phyloP scores from a whole-genome alignment of 148 eudicot species.

The Chenopodium album region DNA sequence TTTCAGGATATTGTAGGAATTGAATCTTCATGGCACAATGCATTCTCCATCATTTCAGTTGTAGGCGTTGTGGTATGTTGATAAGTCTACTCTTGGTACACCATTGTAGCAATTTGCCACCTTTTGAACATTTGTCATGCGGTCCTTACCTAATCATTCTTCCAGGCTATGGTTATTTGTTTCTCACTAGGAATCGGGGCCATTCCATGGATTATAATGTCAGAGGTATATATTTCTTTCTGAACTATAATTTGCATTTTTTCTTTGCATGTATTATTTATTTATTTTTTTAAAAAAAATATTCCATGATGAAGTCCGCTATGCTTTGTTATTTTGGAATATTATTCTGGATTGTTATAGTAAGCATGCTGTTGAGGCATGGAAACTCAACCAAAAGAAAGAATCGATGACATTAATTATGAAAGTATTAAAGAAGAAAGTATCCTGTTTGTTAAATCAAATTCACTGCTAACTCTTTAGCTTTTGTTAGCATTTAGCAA shows the following conservation, averaged over 20 bases:
- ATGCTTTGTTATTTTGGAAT: too few species aligned
- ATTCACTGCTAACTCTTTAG: too few species aligned
- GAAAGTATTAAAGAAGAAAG: too few species aligned
- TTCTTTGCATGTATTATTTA: background rate
- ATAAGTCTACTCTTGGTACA: background rate
- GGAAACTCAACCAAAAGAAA: background rate
- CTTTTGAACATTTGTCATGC: background rate
- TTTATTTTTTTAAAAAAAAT: background rate
- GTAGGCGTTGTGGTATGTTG: slow-evolving; percentile 91
- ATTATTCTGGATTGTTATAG: background rate
- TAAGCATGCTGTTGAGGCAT: background rate
- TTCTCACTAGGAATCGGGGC: slow-evolving; percentile 95
- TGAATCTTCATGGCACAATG: slow-evolving; percentile 52
- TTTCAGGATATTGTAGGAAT: slow-evolving; percentile 48
- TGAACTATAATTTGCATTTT: background rate
- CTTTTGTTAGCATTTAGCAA: too few species aligned
- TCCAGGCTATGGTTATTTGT: slow-evolving; percentile 73
- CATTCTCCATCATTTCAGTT: slow-evolving; percentile 58
- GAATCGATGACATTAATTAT: too few species aligned
- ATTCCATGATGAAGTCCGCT: background rate
- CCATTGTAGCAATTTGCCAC: background rate
- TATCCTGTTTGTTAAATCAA: background rate
- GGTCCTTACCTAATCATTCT: slow-evolving; percentile 4
- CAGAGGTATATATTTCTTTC: slow-evolving; percentile 57
- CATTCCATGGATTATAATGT: slow-evolving; percentile 95